Conservation (phyloP, 164 flowering plant genomes). For the Cinnamomum micranthum region DNA sequence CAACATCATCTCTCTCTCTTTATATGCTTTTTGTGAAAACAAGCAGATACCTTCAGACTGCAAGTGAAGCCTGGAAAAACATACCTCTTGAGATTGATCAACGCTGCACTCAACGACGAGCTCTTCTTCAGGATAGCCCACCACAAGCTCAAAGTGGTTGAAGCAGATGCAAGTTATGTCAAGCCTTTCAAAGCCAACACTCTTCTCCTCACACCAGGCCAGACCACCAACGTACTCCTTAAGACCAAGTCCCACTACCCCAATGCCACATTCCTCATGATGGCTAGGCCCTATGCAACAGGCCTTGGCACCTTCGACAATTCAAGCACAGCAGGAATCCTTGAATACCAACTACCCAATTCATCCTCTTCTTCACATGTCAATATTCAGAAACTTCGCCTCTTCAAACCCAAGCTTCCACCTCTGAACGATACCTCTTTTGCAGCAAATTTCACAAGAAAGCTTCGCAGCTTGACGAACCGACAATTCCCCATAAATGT, state of each 20-base stretch:
- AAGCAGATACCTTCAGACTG: conserved; percentile 42
- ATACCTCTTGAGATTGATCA: conserved; percentile 50
- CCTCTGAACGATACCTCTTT: conserved; percentile 37
- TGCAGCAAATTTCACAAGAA: conserved; percentile 34
- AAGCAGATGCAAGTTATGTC: conserved; percentile 48
- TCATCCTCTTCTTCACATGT: not conserved
- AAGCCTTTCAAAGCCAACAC: conserved; percentile 42
- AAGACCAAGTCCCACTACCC: conserved; percentile 30
- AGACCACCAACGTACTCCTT: conserved; percentile 55
- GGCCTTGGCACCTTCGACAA: conserved; percentile 48
- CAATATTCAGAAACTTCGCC: not conserved
- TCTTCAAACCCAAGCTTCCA: conserved; percentile 36
- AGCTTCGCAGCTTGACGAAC: conserved; percentile 33
- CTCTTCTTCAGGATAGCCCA: conserved; percentile 59
- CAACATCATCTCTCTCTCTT: not conserved
- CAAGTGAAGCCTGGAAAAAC: conserved; percentile 54
- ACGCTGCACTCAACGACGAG: conserved; percentile 58
- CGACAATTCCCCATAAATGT: conserved; percentile 38
- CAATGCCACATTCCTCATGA: conserved; percentile 45
- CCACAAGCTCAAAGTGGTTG: conserved; percentile 49
- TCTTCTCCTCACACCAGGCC: conserved; percentile 43
- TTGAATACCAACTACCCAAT: conserved; percentile 27
- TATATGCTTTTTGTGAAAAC: not conserved
- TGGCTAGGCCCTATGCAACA: conserved; percentile 45
- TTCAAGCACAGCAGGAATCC: conserved; percentile 49